Evolutionary conservation across 495 filamentous ascomycete genomes (phyloP).

Genomic region (Astrocystis sublimbata): DNA sequence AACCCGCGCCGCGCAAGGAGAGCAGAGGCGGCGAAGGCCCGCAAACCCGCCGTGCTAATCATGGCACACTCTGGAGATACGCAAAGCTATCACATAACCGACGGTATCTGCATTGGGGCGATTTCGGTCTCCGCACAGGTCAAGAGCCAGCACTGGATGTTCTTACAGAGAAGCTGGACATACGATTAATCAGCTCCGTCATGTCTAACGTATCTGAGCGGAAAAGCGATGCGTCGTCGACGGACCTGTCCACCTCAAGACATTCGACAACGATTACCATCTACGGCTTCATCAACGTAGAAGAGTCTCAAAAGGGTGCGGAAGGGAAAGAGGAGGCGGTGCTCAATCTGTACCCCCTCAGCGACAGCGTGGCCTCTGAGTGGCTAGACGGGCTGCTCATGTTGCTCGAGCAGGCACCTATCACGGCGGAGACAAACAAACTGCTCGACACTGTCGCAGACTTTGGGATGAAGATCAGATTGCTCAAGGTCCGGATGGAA

Average conservation of each 20-base stretch:
- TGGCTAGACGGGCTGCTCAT: constrained; percentile 97
- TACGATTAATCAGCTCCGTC: constrained; percentile 86
- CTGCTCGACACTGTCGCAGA: constrained; percentile 80
- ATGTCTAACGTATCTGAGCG: constrained; percentile 83
- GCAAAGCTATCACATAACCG: constrained; percentile 90
- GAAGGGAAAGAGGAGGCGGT: constrained; percentile 59
- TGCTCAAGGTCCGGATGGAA: constrained; percentile 90
- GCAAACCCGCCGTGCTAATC: constrained; percentile 39
- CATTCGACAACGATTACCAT: constrained; percentile 89
- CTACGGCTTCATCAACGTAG: constrained; percentile 62
- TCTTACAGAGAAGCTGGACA: constrained; percentile 81
- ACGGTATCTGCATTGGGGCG: constrained; percentile 86
- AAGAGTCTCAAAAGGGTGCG: constrained; percentile 29
- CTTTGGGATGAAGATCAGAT: constrained; percentile 88
- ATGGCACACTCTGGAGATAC: constrained; percentile 67
- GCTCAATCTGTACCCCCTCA: constrained; percentile 77
- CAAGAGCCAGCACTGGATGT: constrained; percentile 71
- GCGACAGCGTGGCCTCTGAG: constrained; percentile 84
- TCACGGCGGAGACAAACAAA: constrained; percentile 93
- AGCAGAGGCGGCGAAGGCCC: constrained; percentile 34
- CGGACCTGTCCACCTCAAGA: constrained; percentile 30
- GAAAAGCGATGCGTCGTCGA: constrained; percentile 34
- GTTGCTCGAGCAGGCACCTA: constrained; percentile 91
- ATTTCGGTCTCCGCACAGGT: constrained; percentile 68
- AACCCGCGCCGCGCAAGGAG: constrained; percentile 47